Percentiles rank a stretch among this genome's conserved stretches.
Conservation (phyloP, 768 basidiomycete genomes). For the Steccherinum ochraceum region DNA sequence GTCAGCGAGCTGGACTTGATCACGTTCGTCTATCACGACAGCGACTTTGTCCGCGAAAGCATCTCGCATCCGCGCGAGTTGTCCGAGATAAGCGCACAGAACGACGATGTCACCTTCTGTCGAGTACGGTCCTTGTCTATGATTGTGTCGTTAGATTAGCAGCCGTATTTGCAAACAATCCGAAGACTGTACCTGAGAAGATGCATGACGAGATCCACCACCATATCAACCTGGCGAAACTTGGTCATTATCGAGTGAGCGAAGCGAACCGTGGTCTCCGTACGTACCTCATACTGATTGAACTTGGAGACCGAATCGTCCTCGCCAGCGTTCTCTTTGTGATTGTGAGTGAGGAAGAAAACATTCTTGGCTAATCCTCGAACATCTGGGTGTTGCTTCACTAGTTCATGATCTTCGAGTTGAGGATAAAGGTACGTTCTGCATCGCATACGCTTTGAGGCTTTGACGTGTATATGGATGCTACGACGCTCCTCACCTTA, state of each 20-base stretch:
- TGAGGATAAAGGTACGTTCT: conserved; percentile 57
- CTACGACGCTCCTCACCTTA: conserved; percentile 33
- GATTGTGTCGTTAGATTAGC: too few relatives aligned
- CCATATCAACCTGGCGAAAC: conserved; percentile 33
- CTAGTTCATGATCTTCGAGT: conserved; percentile 51
- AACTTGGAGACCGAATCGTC: conserved; percentile 63
- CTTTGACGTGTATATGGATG: too few relatives aligned
- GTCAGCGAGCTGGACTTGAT: conserved; percentile 48
- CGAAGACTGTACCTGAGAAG: conserved; percentile 35
- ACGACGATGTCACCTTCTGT: conserved; percentile 46
- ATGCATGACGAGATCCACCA: conserved; percentile 47
- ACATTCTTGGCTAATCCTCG: conserved; percentile 58
- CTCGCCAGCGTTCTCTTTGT: conserved; percentile 51
- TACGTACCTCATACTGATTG: conserved; percentile 58
- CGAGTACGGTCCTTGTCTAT: conserved; percentile 38
- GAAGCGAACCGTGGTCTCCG: background rate
- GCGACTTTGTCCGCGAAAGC: conserved; percentile 42
- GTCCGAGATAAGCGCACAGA: conserved; percentile 48
- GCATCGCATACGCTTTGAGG: too few relatives aligned
- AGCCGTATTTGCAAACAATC: too few relatives aligned
- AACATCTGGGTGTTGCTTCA: conserved; percentile 45
- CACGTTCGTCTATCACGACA: conserved; percentile 63
- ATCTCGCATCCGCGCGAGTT: conserved; percentile 38
- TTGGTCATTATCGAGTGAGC: background rate
- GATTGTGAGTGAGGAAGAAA: conserved; percentile 59